Evolutionary conservation across 1,139 yeast species (phyloP).

Genomic region (Scheffersomyces illinoinensis): DNA sequence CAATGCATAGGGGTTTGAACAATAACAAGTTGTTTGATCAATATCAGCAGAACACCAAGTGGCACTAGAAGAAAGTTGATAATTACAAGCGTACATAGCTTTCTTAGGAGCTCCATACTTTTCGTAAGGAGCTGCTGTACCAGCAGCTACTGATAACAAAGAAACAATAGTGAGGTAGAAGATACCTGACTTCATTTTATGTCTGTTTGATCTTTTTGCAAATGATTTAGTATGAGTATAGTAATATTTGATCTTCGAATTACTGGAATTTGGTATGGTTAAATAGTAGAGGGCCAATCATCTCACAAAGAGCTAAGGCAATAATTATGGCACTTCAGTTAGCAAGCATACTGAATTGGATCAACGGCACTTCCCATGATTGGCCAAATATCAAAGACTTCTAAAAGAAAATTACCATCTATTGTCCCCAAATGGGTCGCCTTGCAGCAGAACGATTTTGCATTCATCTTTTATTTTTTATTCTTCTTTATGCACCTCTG

Average conservation of each 20-base stretch:
- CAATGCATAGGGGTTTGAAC: constrained; percentile 13
- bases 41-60: constrained; percentile 13
- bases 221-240: not conserved
- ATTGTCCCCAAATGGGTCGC: not conserved
- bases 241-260: constrained; percentile 4
- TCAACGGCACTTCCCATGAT: not conserved
- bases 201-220: not conserved
- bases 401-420: not conserved
- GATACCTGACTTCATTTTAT: not conserved
- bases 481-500: not conserved
- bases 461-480: not conserved
- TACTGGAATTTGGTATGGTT: not conserved
- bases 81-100: constrained; percentile 19
- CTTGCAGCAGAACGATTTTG: not conserved
- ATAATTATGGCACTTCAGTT: not conserved
- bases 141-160: constrained; percentile 5
- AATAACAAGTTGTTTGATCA: constrained; percentile 7
- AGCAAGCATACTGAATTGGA: not conserved
- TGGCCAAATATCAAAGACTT: not conserved
- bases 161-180: not conserved
- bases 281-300: not conserved
- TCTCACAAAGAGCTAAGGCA: not conserved
- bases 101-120: constrained; percentile 6
- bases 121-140: constrained; percentile 9
- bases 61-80: constrained; percentile 12